Conservation (phyloP, 257 asterid species). For the Capsicum chinense region DNA sequence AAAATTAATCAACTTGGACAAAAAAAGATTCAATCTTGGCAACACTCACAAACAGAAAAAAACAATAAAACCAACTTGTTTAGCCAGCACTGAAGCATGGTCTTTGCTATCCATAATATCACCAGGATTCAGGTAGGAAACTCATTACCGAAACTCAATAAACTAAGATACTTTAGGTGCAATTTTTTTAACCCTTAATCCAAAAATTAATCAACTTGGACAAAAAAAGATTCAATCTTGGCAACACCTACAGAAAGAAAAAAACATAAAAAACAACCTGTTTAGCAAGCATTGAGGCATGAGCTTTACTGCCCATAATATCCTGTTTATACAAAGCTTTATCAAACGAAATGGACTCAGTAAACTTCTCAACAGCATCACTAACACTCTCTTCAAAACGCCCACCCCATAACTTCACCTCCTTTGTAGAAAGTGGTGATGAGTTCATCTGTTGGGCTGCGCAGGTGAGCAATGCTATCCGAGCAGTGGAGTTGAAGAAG, state of each 20-base stretch:
- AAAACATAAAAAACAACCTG: slow-evolving; percentile 48
- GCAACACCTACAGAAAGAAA: not conserved
- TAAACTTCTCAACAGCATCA: slow-evolving; percentile 88
- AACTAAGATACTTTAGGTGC: too few species aligned
- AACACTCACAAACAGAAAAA: not conserved
- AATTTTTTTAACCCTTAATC: too few species aligned
- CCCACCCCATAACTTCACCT: slow-evolving; percentile 96
- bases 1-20: not conserved
- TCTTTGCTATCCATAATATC: slow-evolving; percentile 97
- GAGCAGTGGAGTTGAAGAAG: not conserved
- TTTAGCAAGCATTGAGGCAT: slow-evolving; percentile 89
- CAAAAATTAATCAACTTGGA: not conserved
- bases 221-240: not conserved
- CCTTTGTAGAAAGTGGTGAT: slow-evolving; percentile 43
- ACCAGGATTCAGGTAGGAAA: too few species aligned
- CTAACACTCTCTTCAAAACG: slow-evolving; percentile 91
- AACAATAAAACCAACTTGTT: slow-evolving; percentile 48
- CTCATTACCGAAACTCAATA: too few species aligned
- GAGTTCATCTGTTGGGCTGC: slow-evolving; percentile 37
- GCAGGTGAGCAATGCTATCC: slow-evolving; percentile 23
- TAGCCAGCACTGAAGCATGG: slow-evolving; percentile 94
- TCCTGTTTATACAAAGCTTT: slow-evolving; percentile 91
- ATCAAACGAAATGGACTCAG: slow-evolving; percentile 90
- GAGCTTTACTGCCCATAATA: slow-evolving; percentile 95
- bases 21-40: not conserved